phyloP scores from a whole-genome alignment of 768 basidiomycete genomes.

The Fibroporia radiculosa region DNA sequence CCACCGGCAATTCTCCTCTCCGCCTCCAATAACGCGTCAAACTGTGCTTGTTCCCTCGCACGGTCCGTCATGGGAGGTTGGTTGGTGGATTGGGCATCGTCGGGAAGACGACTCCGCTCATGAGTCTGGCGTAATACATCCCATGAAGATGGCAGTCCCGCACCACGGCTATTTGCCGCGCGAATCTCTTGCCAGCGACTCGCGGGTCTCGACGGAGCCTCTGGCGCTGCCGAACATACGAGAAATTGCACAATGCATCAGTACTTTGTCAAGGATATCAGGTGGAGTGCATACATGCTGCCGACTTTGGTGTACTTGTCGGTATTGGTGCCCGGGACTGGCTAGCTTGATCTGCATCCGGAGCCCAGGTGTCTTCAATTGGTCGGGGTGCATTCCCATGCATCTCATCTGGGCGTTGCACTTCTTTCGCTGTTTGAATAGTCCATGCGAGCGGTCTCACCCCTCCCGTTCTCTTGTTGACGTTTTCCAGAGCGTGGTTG shows the following conservation, averaged over 20 bases:
- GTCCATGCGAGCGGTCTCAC: slow-evolving; percentile 7
- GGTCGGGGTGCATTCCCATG: slow-evolving; percentile 6
- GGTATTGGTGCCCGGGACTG: not conserved
- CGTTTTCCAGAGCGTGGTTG: slow-evolving; percentile 24
- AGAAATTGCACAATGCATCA: no score
- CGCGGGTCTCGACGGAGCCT: not conserved
- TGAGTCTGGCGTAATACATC: slow-evolving; percentile 53
- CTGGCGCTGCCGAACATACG: not conserved
- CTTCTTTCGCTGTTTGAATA: slow-evolving; percentile 10
- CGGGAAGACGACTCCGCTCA: slow-evolving; percentile 32
- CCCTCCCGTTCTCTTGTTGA: slow-evolving; percentile 18
- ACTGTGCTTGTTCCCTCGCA: slow-evolving; percentile 42
- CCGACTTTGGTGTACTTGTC: not conserved
- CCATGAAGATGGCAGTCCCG: slow-evolving; percentile 49
- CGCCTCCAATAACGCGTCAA: slow-evolving; percentile 51
- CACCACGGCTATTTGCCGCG: slow-evolving; percentile 36
- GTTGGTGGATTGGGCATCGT: slow-evolving; percentile 7
- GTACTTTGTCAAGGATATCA: not conserved
- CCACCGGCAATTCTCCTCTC: slow-evolving; percentile 34
- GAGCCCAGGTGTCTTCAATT: slow-evolving; percentile 3
- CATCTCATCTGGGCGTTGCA: slow-evolving; percentile 8
- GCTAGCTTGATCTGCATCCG: not conserved
- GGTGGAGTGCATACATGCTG: not conserved
- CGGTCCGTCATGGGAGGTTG: slow-evolving; percentile 21
- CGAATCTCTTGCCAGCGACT: slow-evolving; percentile 66